Conservation (phyloP, 495 filamentous ascomycete genomes). For the Recurvomyces mirabilis region DNA sequence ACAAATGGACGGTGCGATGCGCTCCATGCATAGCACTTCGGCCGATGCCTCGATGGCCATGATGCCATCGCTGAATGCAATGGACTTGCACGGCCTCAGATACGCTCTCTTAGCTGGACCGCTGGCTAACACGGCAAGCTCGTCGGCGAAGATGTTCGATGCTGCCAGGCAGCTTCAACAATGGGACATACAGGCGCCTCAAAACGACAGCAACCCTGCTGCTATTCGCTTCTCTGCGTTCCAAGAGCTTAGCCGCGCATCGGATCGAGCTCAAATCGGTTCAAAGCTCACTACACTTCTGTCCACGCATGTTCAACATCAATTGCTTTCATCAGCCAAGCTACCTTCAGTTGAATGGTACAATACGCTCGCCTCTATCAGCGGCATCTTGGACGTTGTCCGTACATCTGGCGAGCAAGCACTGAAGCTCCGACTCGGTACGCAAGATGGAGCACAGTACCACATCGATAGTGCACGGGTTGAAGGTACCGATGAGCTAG, state of each 20-base stretch:
- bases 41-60: slow-evolving; percentile 35
- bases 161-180: slow-evolving; percentile 81
- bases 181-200: slow-evolving; percentile 79
- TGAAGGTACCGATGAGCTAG: slow-evolving; percentile 65
- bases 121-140: slow-evolving; percentile 43
- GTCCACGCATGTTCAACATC: slow-evolving; percentile 2
- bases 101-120: slow-evolving; percentile 53
- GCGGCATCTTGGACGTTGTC: slow-evolving; percentile 51
- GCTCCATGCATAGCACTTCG: slow-evolving; percentile 34
- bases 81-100: slow-evolving; percentile 62
- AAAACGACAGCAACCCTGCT: slow-evolving; percentile 43
- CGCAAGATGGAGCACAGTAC: no score
- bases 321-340: no score
- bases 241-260: slow-evolving; percentile 61
- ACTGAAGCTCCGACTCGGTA: no score
- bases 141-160: slow-evolving; percentile 45
- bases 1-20: slow-evolving; percentile 76
- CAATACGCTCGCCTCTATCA: slow-evolving; percentile 48
- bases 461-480: slow-evolving; percentile 18
- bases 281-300: slow-evolving; percentile 41
- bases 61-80: slow-evolving; percentile 50
- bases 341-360: slow-evolving; percentile 27
- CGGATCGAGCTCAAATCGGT: slow-evolving; percentile 40
- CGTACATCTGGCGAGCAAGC: slow-evolving; percentile 34
- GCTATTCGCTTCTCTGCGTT: slow-evolving; percentile 68